Conservation (phyloP, 345 rosid species). For the Corchorus olitorius region DNA sequence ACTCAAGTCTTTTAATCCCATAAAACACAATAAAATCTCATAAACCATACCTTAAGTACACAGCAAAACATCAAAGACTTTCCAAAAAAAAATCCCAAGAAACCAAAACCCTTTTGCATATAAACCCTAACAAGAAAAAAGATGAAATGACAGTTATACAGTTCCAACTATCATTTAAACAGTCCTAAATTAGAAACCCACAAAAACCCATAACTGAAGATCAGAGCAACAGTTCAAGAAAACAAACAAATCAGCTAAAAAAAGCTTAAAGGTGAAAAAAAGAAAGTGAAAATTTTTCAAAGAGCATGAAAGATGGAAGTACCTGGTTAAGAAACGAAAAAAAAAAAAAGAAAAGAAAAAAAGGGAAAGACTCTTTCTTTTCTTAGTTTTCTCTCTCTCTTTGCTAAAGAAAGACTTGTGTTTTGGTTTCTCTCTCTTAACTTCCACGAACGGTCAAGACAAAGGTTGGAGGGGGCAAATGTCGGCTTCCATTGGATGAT, state of each 20-base stretch:
- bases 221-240: background rate
- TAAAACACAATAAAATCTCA: slow-evolving; percentile 10
- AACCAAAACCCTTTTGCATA: slow-evolving; percentile 12
- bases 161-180: slow-evolving; percentile 24
- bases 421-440: slow-evolving; percentile 23
- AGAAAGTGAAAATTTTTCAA: background rate
- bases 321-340: slow-evolving; percentile 28
- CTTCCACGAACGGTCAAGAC: slow-evolving; percentile 52
- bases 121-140: slow-evolving; percentile 29
- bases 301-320: slow-evolving; percentile 10
- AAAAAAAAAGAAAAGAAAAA: background rate
- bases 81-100: slow-evolving; percentile 10
- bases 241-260: background rate
- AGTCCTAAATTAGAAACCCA: background rate
- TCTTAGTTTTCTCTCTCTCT: background rate
- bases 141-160: slow-evolving; percentile 32
- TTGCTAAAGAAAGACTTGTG: slow-evolving; percentile 13
- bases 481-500: slow-evolving; percentile 33
- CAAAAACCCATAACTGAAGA: background rate
- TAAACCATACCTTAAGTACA: slow-evolving; percentile 23
- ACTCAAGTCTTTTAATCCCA: slow-evolving; percentile 25
- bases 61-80: slow-evolving; percentile 18
- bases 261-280: background rate
- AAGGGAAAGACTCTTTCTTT: slow-evolving; percentile 14
- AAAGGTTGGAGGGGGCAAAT: slow-evolving; percentile 17